Evolutionary conservation across 2,329 filamentous ascomycete genomes (phyloP).

Genomic region (Fusarium neocosmosporiellum): DNA sequence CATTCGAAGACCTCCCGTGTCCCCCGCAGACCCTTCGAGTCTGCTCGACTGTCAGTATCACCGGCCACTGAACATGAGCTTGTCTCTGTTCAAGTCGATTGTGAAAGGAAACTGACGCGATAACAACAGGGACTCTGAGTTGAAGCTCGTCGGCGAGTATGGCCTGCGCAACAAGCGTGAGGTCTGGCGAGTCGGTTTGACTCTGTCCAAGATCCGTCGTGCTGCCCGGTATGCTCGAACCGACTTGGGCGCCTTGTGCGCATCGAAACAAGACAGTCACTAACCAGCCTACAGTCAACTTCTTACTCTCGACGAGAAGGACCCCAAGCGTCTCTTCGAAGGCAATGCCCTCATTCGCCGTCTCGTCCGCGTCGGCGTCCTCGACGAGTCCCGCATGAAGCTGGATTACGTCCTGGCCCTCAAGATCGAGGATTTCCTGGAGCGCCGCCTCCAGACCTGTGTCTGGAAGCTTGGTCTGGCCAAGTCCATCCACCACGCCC

Average conservation of each 20-base stretch:
- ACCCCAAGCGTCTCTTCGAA: slow-evolving; percentile 99
- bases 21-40: slow-evolving; percentile 98
- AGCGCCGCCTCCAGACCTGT: slow-evolving; percentile 99
- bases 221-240: slow-evolving; percentile 84
- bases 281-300: slow-evolving; percentile 79
- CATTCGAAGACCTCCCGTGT: slow-evolving; percentile 99
- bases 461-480: slow-evolving; percentile 99
- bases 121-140: slow-evolving; percentile 88
- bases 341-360: slow-evolving; percentile 99
- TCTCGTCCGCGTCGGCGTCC: slow-evolving; percentile 99
- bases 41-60: slow-evolving; percentile 98
- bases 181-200: slow-evolving; percentile 99
- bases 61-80: slow-evolving; percentile 98
- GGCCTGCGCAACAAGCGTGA: slow-evolving; percentile 99
- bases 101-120: slow-evolving; percentile 77
- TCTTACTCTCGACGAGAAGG: slow-evolving; percentile 99
- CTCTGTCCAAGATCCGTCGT: slow-evolving; percentile 99
- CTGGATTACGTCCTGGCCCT: slow-evolving; percentile 99
- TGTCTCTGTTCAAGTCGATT: slow-evolving; percentile 97
- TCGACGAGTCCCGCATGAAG: slow-evolving; percentile 99
- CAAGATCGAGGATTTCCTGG: slow-evolving; percentile 99
- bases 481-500: slow-evolving; percentile 99
- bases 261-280: slow-evolving; percentile 10
- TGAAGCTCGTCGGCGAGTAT: slow-evolving; percentile 99
- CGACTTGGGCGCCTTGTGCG: background rate